Conservation (phyloP, 2,329 filamentous ascomycete species). For the Exophiala bonariae region DNA sequence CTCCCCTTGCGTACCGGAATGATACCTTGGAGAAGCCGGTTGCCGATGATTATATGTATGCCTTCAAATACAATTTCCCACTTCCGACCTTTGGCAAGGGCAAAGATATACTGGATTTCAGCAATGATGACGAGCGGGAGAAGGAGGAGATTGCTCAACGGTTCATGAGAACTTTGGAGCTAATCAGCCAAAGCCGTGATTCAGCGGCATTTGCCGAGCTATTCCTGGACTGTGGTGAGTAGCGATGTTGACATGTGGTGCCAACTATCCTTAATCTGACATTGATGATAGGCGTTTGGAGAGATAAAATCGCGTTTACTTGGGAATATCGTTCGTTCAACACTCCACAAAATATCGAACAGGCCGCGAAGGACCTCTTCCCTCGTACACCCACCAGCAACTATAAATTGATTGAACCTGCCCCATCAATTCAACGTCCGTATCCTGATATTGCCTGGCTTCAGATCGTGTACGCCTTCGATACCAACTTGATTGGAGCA, state of each 20-base stretch:
- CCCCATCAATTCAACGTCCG: constrained; percentile 11
- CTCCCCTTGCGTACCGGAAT: constrained; percentile 6
- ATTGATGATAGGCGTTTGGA: constrained; percentile 6
- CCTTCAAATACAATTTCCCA: constrained; percentile 14
- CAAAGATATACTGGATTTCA: constrained; percentile 8
- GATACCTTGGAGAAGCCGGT: constrained; percentile 7
- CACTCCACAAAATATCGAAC: constrained; percentile 8
- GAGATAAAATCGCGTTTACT: constrained; percentile 11
- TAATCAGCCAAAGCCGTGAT: constrained; percentile 9
- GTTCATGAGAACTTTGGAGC: constrained; percentile 6
- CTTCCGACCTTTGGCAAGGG: constrained; percentile 2
- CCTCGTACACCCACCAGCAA: constrained; percentile 9
- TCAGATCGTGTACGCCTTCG: too few species aligned
- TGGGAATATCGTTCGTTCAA: constrained; percentile 14
- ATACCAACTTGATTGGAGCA: too few species aligned
- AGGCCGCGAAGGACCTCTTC: constrained; percentile 8
- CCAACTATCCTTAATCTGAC: neutral
- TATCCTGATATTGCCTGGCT: constrained; percentile 34
- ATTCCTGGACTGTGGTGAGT: constrained; percentile 7
- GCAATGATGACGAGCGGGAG: constrained; percentile 5
- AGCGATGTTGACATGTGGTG: neutral
- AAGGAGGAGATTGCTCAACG: neutral
- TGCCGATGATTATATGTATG: constrained; percentile 12
- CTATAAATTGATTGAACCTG: constrained; percentile 11
- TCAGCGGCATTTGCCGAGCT: constrained; percentile 8